Evolutionary conservation across 1,139 yeast genomes (phyloP), one percentile per base, ranked within the genome.

Genomic region (Saccharomycopsis hybrid): DNA sequence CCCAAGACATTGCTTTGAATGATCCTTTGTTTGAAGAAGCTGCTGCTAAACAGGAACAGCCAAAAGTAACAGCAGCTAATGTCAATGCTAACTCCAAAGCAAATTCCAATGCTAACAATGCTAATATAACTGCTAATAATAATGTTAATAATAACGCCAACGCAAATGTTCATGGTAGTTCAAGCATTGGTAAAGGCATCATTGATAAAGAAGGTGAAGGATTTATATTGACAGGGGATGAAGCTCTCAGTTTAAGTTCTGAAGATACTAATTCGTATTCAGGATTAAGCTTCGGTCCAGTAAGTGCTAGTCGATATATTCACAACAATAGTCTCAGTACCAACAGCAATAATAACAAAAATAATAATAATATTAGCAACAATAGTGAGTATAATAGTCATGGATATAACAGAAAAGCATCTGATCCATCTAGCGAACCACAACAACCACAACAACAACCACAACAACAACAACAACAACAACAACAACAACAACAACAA

Each of bases 161-260:
- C n/a, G n/a, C n/a, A n/a, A n/a, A n/a, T n/a, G n/a, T n/a, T n/a
- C n/a, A n/a, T n/a, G n/a, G n/a, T n/a, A n/a, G n/a, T n/a, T n/a
- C 18, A 7, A 8, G 24, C 40, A 29, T 29, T 13, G 38, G 13
- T n/a, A 30, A 27, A 11, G 43, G 24, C n/a, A 32, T 35, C 27
- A 33, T 28, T 31, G 24, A 41, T 18, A 43, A 29, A 31, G 43
- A 42, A 3, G 52, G 49, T 11, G 45, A 49, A 33, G 52, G 52
- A 2, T 49, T 41, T 41, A 41, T 49, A 8, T 44, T 49, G 43
- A 41, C 52, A 4, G 49, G 52, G 29, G 52, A 49, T 24, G 52
- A 49, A 32, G 52, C 52, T 5, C 25, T 49, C 5, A 49, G 52
- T 37, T 37, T 49, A 24, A 49, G 49, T 13, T 36, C 44, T 13